Percentiles rank a stretch among this genome's conserved stretches.
phyloP scores from a whole-genome alignment of 164 flowering plant genomes.

The Hamamelis virginiana region DNA sequence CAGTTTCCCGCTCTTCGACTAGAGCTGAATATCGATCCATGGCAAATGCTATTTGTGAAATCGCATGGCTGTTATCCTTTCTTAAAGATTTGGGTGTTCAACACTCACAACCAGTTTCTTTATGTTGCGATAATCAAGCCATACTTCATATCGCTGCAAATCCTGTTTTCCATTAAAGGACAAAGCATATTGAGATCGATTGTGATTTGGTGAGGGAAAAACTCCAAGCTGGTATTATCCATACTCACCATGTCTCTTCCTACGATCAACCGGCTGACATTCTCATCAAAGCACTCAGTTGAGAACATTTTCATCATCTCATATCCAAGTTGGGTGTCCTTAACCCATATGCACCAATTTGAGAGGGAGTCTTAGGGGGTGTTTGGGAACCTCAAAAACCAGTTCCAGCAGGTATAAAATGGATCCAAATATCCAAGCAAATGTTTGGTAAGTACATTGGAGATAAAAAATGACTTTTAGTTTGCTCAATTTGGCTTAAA shows the following conservation, averaged over 20 bases:
- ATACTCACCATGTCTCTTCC: background rate
- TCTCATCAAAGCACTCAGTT: background rate
- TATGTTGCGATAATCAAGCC: background rate
- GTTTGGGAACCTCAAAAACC: too few relatives aligned
- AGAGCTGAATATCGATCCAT: background rate
- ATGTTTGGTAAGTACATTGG: too few relatives aligned
- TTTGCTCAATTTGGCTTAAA: too few relatives aligned
- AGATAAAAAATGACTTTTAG: too few relatives aligned
- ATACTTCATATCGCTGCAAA: background rate
- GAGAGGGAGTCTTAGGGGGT: background rate
- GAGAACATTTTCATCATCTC: background rate
- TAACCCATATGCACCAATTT: background rate
- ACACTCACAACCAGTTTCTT: background rate
- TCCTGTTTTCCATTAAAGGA: background rate
- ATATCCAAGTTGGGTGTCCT: background rate
- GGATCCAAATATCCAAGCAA: too few relatives aligned
- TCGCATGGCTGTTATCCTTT: background rate
- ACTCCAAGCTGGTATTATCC: background rate
- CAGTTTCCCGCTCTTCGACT: background rate
- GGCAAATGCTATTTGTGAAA: background rate
- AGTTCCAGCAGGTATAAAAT: too few relatives aligned
- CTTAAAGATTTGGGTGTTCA: background rate
- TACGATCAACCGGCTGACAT: background rate
- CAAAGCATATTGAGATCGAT: slow-evolving; percentile 1
- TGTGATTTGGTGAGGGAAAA: background rate